Base-by-base conservation (phyloP, 208 protist genomes). In the Leishmania amazonensis region DNA sequence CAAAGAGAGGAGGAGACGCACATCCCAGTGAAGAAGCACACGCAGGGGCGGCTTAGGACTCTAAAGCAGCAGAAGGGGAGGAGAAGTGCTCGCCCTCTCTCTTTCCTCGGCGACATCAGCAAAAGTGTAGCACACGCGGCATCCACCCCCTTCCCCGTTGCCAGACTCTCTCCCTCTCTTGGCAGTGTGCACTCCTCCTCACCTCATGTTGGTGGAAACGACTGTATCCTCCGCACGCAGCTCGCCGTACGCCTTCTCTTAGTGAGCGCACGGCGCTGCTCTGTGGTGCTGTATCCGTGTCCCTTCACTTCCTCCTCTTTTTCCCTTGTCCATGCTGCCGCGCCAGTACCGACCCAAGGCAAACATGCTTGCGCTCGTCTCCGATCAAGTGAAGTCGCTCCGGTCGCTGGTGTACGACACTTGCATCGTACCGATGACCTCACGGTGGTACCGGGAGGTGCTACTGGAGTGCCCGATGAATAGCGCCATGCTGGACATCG, bases 381-480 rank as follows among this genome's bases (percentile, higher is more conserved):
- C 78, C 54, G 82, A 81, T 19, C 57, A 77, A 28, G 78, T 75
- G 11, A 85, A 88, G 53, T 83, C 75, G 47, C 64, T 93, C 40
- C 84, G 88, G 57, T 87, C 90, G n/a, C 72, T 67, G 57, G 83
- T 96, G 67, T 95, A 96, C 79, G 90, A 97, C 76, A 68, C 85
- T 28, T 76, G 90, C 54, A 89, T 94, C 68, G 83, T 84, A 45
- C 47, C 80, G 21, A 91, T 92, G 83, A 95, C 90, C 38, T 89
- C 85, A n/a, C 72, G 81, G 38, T 97, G 94, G 94, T 96, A 97
- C 81, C 90, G 92, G 3, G 87, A 93, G 81, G 92, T 96, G 68
- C 87, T 97, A 57, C 67, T 90, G 62, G 87, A 93, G 75, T 93
- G 88, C 74, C 90, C 91, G 5, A 86, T 91, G 75, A 80, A 87